A percentile compares a stretch with the other conserved stretches of the same genome.
Evolutionary conservation across 2,329 filamentous ascomycete genomes (phyloP).

Genomic region (Colletotrichum horii): DNA sequence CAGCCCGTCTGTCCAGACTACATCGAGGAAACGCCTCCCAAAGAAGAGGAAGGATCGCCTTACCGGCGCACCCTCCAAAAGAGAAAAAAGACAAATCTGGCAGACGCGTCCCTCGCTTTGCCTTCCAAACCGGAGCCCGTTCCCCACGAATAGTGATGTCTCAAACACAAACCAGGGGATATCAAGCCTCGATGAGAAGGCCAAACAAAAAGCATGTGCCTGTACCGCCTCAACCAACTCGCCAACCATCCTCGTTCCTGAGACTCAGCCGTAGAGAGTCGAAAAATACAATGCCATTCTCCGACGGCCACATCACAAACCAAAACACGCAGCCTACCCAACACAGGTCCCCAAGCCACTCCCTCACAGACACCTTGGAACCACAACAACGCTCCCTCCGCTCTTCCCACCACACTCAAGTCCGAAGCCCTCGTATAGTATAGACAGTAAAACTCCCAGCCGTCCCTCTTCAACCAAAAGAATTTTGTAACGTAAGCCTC

Average conservation of each 20-base stretch:
- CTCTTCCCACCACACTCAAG: too few species aligned
- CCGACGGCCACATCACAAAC: background rate
- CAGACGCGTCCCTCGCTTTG: background rate
- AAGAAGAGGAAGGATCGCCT: background rate
- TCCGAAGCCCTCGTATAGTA: background rate
- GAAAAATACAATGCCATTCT: background rate
- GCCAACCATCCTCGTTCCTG: background rate
- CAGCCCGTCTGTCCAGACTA: background rate
- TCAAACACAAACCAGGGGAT: background rate
- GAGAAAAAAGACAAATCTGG: background rate
- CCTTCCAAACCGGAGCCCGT: background rate
- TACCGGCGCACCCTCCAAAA: background rate
- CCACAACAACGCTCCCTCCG: background rate
- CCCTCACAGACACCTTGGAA: background rate
- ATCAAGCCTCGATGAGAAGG: background rate
- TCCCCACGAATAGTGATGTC: background rate
- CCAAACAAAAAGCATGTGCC: background rate
- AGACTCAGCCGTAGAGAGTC: background rate
- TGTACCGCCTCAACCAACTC: background rate
- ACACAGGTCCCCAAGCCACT: background rate
- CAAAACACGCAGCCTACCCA: background rate
- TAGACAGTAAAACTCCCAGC: too few species aligned
- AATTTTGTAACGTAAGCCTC: background rate
- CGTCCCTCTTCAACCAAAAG: background rate
- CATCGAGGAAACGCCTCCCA: background rate